Conservation (phyloP, 306 rosid species). For the Prunus kanzakura region DNA sequence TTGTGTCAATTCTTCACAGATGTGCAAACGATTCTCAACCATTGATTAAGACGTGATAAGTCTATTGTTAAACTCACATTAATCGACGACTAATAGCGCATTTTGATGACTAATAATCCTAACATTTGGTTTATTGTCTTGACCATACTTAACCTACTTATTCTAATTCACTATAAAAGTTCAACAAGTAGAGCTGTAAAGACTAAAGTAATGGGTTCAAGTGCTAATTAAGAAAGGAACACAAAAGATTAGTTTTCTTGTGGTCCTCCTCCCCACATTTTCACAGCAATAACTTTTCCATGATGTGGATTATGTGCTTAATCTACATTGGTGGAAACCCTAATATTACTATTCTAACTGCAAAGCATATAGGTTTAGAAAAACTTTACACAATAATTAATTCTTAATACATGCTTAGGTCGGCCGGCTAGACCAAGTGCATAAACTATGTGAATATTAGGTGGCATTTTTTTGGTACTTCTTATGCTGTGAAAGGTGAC, state of each 20-base stretch:
- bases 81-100: not conserved
- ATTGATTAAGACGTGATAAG: not conserved
- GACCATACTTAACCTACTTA: not conserved
- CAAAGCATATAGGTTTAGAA: not conserved
- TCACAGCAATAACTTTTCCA: not conserved
- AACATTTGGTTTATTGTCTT: not conserved
- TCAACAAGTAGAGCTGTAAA: not conserved
- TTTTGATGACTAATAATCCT: not conserved
- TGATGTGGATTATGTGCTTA: not conserved
- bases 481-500: constrained; percentile 17
- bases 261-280: constrained; percentile 3
- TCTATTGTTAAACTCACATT: not conserved
- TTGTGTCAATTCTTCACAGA: not conserved
- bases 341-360: not conserved
- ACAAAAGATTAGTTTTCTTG: not conserved
- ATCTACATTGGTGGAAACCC: not conserved
- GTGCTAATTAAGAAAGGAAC: not conserved
- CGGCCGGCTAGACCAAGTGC: constrained; percentile 46
- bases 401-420: constrained; percentile 1
- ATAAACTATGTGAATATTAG: constrained; percentile 34
- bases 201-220: not conserved
- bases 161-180: not conserved
- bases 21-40: not conserved
- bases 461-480: constrained; percentile 30
- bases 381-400: not conserved